Evolutionary conservation across 257 asterid genomes (phyloP), one percentile per base, ranked within the genome.

Genomic region (Solanum boliviense): DNA sequence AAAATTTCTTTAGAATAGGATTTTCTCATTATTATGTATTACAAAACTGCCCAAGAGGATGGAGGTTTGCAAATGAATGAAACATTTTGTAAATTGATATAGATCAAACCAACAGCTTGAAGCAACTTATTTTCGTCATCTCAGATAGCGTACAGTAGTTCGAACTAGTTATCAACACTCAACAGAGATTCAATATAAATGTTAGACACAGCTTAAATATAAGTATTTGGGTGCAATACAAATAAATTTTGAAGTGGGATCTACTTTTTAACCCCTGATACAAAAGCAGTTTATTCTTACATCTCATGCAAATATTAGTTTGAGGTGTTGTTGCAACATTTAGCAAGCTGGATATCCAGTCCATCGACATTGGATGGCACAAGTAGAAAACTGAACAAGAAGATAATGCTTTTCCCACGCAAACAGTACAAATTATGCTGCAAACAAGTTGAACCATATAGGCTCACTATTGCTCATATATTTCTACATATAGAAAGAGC

Each of bases 381-480:
- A 48, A 18, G 41, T 48, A 10, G 70, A 82, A 48, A 81, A 18
- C 41, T 81, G 29, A 10, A 16, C 11, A 31, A 29, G 27, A 81
- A 31, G 70, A 82, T 82, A 7, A n/a, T 46, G 27, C 0, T 81
- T 38, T 46, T 46, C 29, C 29, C 70, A 48, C 6, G 31, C 85
- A 82, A 29, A 82, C 70, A 81, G 36, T 18, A 46, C 16, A 25
- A 44, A 48, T 21, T 31, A 83, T 58, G 56, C 71, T 79, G 56
- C 83, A 86, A 90, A 27, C 46, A 65, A 83, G n/a, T 79, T 84
- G 88, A 89, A 79, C 56, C 70, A 9, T 29, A 46, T 81, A 2
- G 85, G 41, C 29, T 46, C 68, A 29, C 13, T 38, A 81, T 81
- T 44, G 68, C 13, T 29, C 68, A 27, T 81, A 27, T 81, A 46